Percentiles rank a stretch among this genome's conserved stretches.
These are phyloP conservation scores for Debaryomyces castellii DNA, from an alignment of 805 yeast genomes.

Conservation along the genomic window DNA sequence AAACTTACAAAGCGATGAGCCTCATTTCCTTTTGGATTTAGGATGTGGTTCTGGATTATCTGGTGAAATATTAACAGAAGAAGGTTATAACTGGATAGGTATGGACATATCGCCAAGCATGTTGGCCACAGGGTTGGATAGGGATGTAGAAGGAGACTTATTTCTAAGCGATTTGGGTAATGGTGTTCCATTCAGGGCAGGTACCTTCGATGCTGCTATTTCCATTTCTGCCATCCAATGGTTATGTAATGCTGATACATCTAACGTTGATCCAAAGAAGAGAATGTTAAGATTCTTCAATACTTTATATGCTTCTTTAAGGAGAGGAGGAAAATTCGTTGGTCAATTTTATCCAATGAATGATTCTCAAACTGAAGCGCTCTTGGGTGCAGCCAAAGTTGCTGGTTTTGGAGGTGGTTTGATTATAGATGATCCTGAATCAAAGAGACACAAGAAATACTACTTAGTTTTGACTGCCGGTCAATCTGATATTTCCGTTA, in stretches of 20 bases:
- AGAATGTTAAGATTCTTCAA: constrained; percentile 82
- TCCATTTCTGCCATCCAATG: constrained; percentile 95
- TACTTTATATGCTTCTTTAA: constrained; percentile 80
- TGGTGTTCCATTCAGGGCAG: constrained; percentile 94
- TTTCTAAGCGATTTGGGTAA: constrained; percentile 89
- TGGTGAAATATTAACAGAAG: constrained; percentile 92
- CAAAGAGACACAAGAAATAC: constrained; percentile 86
- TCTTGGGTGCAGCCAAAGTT: constrained; percentile 81
- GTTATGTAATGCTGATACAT: constrained; percentile 93
- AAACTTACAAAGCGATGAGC: constrained; percentile 59
- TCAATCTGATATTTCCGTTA: constrained; percentile 67
- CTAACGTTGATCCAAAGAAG: constrained; percentile 77
- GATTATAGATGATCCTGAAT: constrained; percentile 90
- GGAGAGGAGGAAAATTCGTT: constrained; percentile 94
- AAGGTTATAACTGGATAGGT: constrained; percentile 93
- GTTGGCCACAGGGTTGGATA: constrained; percentile 90
- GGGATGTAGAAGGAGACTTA: constrained; percentile 92
- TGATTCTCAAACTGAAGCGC: constrained; percentile 78
- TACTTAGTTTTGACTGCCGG: constrained; percentile 91
- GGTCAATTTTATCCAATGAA: constrained; percentile 96
- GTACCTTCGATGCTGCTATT: constrained; percentile 94
- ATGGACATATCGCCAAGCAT: constrained; percentile 95
- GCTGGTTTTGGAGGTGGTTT: constrained; percentile 97
- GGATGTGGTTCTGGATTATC: constrained; percentile 98
- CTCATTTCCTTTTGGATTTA: constrained; percentile 77